phyloP scores from a whole-genome alignment of 2,329 filamentous ascomycete species.

The Claviceps cyperi region DNA sequence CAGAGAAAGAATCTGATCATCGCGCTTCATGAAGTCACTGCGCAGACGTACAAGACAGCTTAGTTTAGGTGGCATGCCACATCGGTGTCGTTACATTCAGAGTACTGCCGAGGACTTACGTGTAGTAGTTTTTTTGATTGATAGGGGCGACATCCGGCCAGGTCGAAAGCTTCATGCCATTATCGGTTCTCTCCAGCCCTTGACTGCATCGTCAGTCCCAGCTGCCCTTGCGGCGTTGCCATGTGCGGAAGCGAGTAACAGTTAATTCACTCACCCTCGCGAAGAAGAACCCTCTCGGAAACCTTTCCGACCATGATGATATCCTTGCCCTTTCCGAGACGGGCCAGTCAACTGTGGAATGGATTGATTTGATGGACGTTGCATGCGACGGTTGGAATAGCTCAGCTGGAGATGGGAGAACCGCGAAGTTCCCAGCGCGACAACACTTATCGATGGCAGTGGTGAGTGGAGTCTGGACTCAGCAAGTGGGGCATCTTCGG shows the following conservation, averaged over 20 bases:
- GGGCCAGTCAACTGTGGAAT: not conserved
- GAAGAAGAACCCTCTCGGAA: conserved; percentile 47
- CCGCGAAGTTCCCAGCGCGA: conserved; percentile 2
- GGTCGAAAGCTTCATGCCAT: conserved; percentile 88
- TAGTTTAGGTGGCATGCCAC: not conserved
- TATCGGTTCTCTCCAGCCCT: conserved; percentile 95
- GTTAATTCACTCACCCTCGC: conserved; percentile 35
- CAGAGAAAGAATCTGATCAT: conserved; percentile 86
- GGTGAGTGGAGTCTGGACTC: too few species aligned
- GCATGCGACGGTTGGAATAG: not conserved
- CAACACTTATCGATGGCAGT: not conserved
- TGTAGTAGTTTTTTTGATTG: conserved; percentile 99
- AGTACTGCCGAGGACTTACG: conserved; percentile 38
- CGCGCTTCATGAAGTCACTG: conserved; percentile 94
- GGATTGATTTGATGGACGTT: not conserved
- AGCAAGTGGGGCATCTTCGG: not conserved
- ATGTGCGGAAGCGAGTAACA: conserved; percentile 7
- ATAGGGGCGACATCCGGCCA: conserved; percentile 91
- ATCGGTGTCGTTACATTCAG: not conserved
- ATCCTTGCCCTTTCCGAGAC: not conserved
- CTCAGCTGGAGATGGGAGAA: not conserved
- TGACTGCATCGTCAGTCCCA: conserved; percentile 6
- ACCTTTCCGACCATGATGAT: conserved; percentile 47
- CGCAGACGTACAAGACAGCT: conserved; percentile 8
- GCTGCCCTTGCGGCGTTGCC: conserved; percentile 6